Conservation (phyloP, 129 eudicot genomes). For the Chrysanthemum seticuspe region DNA sequence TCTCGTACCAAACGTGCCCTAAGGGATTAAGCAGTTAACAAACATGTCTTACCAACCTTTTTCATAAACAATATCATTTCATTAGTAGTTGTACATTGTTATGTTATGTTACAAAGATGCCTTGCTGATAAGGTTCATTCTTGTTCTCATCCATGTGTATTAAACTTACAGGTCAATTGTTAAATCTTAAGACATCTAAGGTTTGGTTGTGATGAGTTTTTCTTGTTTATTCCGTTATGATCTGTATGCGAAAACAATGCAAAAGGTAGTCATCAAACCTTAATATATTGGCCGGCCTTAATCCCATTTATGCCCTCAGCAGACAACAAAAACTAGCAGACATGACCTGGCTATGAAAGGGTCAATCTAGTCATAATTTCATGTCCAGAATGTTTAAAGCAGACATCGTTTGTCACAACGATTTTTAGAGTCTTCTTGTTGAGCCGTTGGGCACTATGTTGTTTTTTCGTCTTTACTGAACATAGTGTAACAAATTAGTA, state of each 20-base stretch:
- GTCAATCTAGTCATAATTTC: conserved; percentile 15
- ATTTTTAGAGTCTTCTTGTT: conserved; percentile 25
- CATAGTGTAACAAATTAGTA: conserved; percentile 21
- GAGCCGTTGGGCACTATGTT: conserved; percentile 28
- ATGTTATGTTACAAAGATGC: background rate
- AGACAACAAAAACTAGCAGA: background rate
- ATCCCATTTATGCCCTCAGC: conserved; percentile 7
- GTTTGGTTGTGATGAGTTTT: background rate
- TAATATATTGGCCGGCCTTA: background rate
- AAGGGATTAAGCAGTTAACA: no score
- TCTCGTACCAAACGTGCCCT: no score
- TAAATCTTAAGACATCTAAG: conserved; percentile 15
- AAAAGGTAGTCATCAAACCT: conserved; percentile 8
- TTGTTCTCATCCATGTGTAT: conserved; percentile 28
- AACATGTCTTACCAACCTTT: no score
- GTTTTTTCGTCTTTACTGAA: conserved; percentile 25
- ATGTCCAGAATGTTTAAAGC: conserved; percentile 12
- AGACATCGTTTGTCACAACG: conserved; percentile 11
- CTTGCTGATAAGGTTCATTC: conserved; percentile 4
- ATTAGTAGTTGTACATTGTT: background rate
- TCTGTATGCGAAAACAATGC: conserved; percentile 27
- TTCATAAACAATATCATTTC: no score
- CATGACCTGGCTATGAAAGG: conserved; percentile 1
- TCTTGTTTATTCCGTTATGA: conserved; percentile 24
- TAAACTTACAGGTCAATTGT: background rate